Base-by-base conservation (phyloP, 495 filamentous ascomycete genomes). In the Astrothelium subdiscretum region DNA sequence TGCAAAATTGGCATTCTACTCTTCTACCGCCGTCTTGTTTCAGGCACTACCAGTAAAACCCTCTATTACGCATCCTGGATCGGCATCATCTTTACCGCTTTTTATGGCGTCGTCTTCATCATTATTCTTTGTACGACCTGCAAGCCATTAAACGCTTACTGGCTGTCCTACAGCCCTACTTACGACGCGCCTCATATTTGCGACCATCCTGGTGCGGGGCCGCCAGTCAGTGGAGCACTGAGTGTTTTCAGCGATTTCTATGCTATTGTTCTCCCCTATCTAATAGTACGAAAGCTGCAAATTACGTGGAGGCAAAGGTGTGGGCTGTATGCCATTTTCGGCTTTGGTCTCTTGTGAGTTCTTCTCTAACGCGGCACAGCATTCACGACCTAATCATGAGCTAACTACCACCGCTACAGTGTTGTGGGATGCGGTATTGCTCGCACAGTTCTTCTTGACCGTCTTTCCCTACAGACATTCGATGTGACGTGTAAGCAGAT, bases 1-100 rank as follows among this genome's bases (percentile, higher is more conserved):
- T 71, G 65, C 58, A 73, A 73, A 57, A 64, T 69, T 15, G 71
- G 69, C 8, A 64, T 71, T 0, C 63, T 73, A 13, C 63, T 60
- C 29, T 71, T 73, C 61, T 71, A 68, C 48, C 68, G 67, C 35
- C 65, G 69, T 38, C 62, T 73, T 1, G 68, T 65, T 1, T 52
- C 31, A 1, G 64, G 63, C 40, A 61, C 63, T 6, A 66, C 64
- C 64, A 58, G 61, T 13, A 42, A 26, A 42, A 27, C 18, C 11
- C 62, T 65, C n/a, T 61, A 59, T 32, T 61, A 57, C 27, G 61
- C 69, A 18, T 62, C 70, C n/a, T 65, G 66, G 35, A 58, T 58
- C 18, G 66, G 62, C 10, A 68, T 68, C 27, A 29, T 27, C 26
- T 65, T 68, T 38, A 68, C 63, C 2, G 61, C 61, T 3, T 38